Percentiles rank a stretch among this genome's conserved stretches.
These are phyloP conservation scores for Boletus sp. DNA, from an alignment of 768 basidiomycete species.

Conservation along the genomic window DNA sequence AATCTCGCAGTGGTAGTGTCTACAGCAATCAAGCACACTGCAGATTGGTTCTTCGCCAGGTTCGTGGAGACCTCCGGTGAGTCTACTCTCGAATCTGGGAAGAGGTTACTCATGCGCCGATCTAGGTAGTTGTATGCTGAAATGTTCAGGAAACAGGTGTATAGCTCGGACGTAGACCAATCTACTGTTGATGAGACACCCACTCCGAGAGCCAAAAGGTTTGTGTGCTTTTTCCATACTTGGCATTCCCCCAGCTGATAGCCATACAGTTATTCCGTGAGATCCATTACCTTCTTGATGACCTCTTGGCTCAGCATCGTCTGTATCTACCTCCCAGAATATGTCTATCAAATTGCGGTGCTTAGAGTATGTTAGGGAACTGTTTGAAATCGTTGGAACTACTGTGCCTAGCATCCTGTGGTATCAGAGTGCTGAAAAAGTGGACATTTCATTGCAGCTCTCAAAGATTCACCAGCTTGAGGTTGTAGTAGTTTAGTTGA, in stretches of 20 bases:
- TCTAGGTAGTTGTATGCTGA: slow-evolving; percentile 76
- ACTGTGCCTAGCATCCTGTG: too few relatives aligned
- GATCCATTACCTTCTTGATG: slow-evolving; percentile 86
- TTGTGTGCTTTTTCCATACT: slow-evolving; percentile 4
- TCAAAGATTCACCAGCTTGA: too few relatives aligned
- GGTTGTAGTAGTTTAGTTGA: too few relatives aligned
- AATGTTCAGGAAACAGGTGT: slow-evolving; percentile 89
- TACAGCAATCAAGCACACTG: slow-evolving; percentile 93
- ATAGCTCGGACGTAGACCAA: slow-evolving; percentile 71
- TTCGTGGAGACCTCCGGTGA: slow-evolving; percentile 93
- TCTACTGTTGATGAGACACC: slow-evolving; percentile 73
- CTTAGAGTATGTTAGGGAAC: too few relatives aligned
- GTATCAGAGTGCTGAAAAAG: too few relatives aligned
- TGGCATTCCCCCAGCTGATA: not conserved
- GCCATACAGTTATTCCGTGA: slow-evolving; percentile 73
- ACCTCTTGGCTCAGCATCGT: slow-evolving; percentile 47
- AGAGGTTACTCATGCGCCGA: not conserved
- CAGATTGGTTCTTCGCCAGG: slow-evolving; percentile 95
- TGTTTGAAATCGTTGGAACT: too few relatives aligned
- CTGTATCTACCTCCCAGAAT: slow-evolving; percentile 16
- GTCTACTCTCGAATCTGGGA: slow-evolving; percentile 26
- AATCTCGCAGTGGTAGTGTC: slow-evolving; percentile 89
- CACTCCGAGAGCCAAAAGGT: slow-evolving; percentile 84
- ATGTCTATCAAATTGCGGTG: slow-evolving; percentile 17
- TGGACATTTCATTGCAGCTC: too few relatives aligned